Conservation (phyloP, 495 filamentous ascomycete genomes). For the Schizothecium vesticola region DNA sequence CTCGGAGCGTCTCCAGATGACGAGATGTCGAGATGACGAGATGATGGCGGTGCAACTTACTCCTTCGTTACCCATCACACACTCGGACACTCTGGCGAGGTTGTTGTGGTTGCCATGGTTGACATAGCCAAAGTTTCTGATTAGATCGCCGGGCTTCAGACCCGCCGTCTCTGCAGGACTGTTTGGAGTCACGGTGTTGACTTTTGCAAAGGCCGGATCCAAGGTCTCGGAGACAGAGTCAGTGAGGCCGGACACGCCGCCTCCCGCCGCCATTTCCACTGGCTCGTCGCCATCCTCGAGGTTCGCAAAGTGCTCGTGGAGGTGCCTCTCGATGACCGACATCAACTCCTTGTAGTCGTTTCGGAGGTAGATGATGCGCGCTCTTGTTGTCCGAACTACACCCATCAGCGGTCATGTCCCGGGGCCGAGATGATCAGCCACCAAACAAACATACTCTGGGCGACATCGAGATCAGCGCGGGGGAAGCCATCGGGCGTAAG, state of each 20-base stretch:
- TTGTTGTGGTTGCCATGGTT: constrained; percentile 80
- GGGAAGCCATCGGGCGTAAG: constrained; percentile 92
- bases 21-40: background rate
- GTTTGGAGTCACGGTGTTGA: constrained; percentile 71
- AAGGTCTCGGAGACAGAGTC: constrained; percentile 38
- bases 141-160: constrained; percentile 72
- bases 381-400: constrained; percentile 80
- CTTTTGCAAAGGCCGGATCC: constrained; percentile 77
- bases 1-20: background rate
- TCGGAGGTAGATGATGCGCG: constrained; percentile 79
- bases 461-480: constrained; percentile 87
- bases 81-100: constrained; percentile 75
- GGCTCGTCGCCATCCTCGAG: constrained; percentile 35
- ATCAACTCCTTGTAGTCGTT: constrained; percentile 94
- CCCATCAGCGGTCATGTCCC: constrained; percentile 15
- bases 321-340: constrained; percentile 67
- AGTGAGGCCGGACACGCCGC: constrained; percentile 19
- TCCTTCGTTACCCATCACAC: constrained; percentile 82
- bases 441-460: constrained; percentile 63
- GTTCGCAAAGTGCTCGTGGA: constrained; percentile 72
- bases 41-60: constrained; percentile 50
- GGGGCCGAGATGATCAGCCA: background rate
- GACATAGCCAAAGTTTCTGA: constrained; percentile 78
- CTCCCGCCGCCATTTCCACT: background rate
- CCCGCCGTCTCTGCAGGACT: constrained; percentile 86